These are phyloP conservation scores for Hebeloma cylindrosporum DNA, from an alignment of 768 basidiomycete genomes.

Conservation along the genomic window DNA sequence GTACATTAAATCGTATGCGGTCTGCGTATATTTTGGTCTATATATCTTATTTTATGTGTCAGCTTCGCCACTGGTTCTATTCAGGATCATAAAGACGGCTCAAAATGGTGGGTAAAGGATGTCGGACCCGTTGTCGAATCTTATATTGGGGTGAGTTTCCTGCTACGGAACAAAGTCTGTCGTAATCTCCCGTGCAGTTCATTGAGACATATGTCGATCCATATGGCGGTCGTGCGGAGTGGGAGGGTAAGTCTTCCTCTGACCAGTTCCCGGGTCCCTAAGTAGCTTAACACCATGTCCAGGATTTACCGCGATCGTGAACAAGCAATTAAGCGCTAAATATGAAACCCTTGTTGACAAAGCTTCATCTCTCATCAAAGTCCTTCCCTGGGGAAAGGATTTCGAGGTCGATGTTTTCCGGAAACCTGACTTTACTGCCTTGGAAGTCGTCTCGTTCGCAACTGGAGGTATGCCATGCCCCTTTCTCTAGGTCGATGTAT, in stretches of 20 bases:
- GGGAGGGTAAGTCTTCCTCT: slow-evolving; percentile 63
- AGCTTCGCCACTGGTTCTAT: slow-evolving; percentile 82
- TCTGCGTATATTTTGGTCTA: neutral
- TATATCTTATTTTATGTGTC: neutral
- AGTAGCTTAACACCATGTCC: slow-evolving; percentile 10
- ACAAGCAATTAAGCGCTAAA: slow-evolving; percentile 81
- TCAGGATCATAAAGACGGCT: slow-evolving; percentile 75
- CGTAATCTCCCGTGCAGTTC: slow-evolving; percentile 42
- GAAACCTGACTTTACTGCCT: slow-evolving; percentile 85
- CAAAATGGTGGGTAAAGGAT: slow-evolving; percentile 83
- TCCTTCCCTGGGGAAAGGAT: slow-evolving; percentile 76
- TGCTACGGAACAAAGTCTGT: neutral
- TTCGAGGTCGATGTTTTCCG: slow-evolving; percentile 74
- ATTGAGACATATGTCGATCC: slow-evolving; percentile 88
- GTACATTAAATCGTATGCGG: slow-evolving; percentile 73
- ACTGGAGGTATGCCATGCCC: slow-evolving; percentile 58
- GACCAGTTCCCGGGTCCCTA: slow-evolving; percentile 1
- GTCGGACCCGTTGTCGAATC: slow-evolving; percentile 85
- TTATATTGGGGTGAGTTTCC: slow-evolving; percentile 63
- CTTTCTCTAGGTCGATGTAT: neutral
- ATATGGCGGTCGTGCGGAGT: slow-evolving; percentile 88
- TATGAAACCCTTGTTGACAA: slow-evolving; percentile 73
- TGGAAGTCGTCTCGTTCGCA: slow-evolving; percentile 81
- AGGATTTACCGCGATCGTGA: slow-evolving; percentile 88
- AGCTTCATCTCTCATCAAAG: slow-evolving; percentile 79